These are phyloP conservation scores for Fusarium metavorans DNA, from an alignment of 2,329 filamentous ascomycete genomes.

Conservation along the genomic window DNA sequence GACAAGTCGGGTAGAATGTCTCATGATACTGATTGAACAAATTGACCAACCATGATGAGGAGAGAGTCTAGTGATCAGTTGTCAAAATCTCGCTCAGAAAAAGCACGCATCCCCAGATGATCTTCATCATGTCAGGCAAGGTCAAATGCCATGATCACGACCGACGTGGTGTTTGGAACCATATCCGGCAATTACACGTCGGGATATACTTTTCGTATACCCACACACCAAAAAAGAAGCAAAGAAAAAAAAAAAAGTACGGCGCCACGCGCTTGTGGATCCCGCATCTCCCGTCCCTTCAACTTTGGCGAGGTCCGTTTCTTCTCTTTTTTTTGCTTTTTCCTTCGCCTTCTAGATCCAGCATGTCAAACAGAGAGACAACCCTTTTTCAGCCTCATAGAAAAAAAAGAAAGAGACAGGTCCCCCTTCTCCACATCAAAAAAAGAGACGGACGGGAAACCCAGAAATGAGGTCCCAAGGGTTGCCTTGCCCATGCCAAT, in stretches of 20 bases:
- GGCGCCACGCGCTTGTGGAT: constrained; percentile 42
- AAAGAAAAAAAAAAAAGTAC: constrained; percentile 4
- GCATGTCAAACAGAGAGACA: constrained; percentile 13
- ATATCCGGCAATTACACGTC: constrained; percentile 29
- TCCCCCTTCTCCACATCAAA: constrained; percentile 19
- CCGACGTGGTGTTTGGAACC: not conserved
- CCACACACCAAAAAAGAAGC: constrained; percentile 27
- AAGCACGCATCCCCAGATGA: not conserved
- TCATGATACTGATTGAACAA: constrained; percentile 11
- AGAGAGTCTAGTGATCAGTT: not conserved
- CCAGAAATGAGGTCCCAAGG: constrained; percentile 11
- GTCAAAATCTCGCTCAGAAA: not conserved
- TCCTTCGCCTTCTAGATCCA: constrained; percentile 38
- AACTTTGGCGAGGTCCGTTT: constrained; percentile 2
- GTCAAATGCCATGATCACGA: constrained; percentile 6
- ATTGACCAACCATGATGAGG: constrained; percentile 9
- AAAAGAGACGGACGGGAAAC: not conserved
- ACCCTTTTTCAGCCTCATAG: constrained; percentile 42
- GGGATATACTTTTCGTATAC: constrained; percentile 28
- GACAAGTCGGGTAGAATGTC: constrained; percentile 18
- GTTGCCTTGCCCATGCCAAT: constrained; percentile 16
- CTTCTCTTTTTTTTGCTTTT: constrained; percentile 17
- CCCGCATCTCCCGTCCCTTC: constrained; percentile 20
- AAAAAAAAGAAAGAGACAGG: not conserved
- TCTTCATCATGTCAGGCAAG: not conserved